Conservation (phyloP, 768 basidiomycete genomes). For the Leucocoprinus birnbaumii region DNA sequence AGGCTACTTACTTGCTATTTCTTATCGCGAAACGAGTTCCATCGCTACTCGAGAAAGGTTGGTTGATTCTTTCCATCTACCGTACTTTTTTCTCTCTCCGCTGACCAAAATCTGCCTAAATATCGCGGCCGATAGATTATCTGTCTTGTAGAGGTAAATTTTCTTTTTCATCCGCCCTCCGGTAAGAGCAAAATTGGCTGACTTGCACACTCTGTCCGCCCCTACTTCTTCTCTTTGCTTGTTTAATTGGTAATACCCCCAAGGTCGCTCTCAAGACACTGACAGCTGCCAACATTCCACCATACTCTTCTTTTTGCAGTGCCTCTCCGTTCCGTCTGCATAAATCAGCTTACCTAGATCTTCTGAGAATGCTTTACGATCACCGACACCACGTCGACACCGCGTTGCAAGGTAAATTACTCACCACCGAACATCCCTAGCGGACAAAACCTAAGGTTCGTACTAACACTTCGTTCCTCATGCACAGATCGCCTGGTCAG, state of each 20-base stretch:
- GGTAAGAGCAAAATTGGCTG: background rate
- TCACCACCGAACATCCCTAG: background rate
- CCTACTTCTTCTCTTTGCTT: slow-evolving; percentile 13
- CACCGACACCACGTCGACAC: slow-evolving; percentile 29
- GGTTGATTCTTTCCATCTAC: background rate
- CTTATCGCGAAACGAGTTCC: slow-evolving; percentile 21
- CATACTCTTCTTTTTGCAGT: slow-evolving; percentile 46
- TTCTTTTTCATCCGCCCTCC: slow-evolving; percentile 1
- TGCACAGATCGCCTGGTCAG: slow-evolving; percentile 27
- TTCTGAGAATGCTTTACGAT: slow-evolving; percentile 39
- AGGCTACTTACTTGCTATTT: slow-evolving; percentile 25
- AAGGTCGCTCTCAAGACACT: slow-evolving; percentile 50
- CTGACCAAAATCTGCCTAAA: slow-evolving; percentile 10
- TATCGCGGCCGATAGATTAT: slow-evolving; percentile 35
- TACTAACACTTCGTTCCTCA: background rate
- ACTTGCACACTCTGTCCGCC: background rate
- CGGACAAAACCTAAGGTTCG: slow-evolving; percentile 6
- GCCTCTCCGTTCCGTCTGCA: slow-evolving; percentile 32
- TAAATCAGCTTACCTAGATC: slow-evolving; percentile 48
- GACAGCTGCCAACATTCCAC: slow-evolving; percentile 33
- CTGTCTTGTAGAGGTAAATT: slow-evolving; percentile 46
- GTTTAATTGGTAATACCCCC: slow-evolving; percentile 1
- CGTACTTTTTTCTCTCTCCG: background rate
- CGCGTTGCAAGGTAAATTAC: slow-evolving; percentile 29
- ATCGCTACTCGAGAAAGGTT: slow-evolving; percentile 31